These are phyloP conservation scores for Niebla homalea DNA, from an alignment of 495 filamentous ascomycete genomes.

Conservation along the genomic window DNA sequence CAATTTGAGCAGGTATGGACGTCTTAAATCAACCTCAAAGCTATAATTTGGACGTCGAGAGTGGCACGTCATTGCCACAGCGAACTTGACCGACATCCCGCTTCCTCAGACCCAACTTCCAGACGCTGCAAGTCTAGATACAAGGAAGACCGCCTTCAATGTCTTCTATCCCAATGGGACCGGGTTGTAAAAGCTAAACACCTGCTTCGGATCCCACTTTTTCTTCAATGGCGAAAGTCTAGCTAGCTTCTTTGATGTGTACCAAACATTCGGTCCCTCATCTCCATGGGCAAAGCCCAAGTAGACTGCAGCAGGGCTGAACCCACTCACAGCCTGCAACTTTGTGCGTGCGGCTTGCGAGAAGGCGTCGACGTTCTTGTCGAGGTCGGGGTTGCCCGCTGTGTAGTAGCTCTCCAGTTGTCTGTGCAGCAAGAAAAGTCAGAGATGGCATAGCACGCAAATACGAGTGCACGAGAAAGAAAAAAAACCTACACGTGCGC, in stretches of 20 bases:
- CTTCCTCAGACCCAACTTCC: too few species aligned
- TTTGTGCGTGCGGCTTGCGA: conserved; percentile 3
- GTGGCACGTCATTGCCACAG: too few species aligned
- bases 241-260: conserved; percentile 13
- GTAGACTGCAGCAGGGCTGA: conserved; percentile 16
- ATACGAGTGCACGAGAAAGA: neutral
- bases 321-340: conserved; percentile 16
- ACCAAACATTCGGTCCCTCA: conserved; percentile 19
- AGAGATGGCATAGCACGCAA: too few species aligned
- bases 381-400: neutral
- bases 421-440: neutral
- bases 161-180: neutral
- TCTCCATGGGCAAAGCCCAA: conserved; percentile 28
- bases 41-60: too few species aligned
- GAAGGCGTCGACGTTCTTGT: neutral
- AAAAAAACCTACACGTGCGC: conserved; percentile 19
- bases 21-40: too few species aligned
- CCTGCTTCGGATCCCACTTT: conserved; percentile 20
- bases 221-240: conserved; percentile 17
- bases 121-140: too few species aligned
- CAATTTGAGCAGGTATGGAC: too few species aligned
- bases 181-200: conserved; percentile 15
- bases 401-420: neutral
- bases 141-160: neutral
- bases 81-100: too few species aligned